Evolutionary conservation across 805 yeast genomes (phyloP), one percentile per base, ranked within the genome.

Genomic region (Metschnikowia cubensis): DNA sequence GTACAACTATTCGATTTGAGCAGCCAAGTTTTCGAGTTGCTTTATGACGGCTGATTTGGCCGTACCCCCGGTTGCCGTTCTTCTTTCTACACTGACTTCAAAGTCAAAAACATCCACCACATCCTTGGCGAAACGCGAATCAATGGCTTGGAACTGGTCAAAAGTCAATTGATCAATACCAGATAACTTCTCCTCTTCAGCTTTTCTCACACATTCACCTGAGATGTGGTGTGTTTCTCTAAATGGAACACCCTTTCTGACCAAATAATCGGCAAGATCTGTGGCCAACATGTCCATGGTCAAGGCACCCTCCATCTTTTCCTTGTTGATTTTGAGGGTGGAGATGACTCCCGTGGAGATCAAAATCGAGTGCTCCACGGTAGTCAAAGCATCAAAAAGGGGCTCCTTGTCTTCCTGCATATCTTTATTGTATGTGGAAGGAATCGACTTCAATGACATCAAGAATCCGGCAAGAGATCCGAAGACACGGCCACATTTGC

Each of bases 221-320:
- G 97, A 89, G 54, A 94, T 94, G 69, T 94, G 98, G 73, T 94
- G 99, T 1, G 99, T 94, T 73, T 94, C 98, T 76, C 99, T 89
- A 75, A 94, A 94, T 50, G 99, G 99, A 58, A 94, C 99, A 53
- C 99, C 99, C 69, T 86, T 91, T 74, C 97, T 85, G 46, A 94
- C 99, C 57, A 94, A 78, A 69, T 94, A 94, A 69, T 94, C 99
- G 37, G 99, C 99, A 60, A 94, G 79, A 68, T 94, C 99, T 32
- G 99, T 94, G 18, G 99, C 99, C 61, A 94, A 80, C 99, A 94
- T 94, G 71, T 94, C 99, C 96, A 92, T 92, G 29, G 98, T 91
- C 61, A 94, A 80, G 0, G 98, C 92, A 40, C 79, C 83, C 60
- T 77, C 80, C 99, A 94, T 94, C 59, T 77, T 83, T 48, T 80